A percentile compares a stretch with the other conserved stretches of the same genome.
Evolutionary conservation across 345 rosid species (phyloP).

Genomic region (Firmiana major): DNA sequence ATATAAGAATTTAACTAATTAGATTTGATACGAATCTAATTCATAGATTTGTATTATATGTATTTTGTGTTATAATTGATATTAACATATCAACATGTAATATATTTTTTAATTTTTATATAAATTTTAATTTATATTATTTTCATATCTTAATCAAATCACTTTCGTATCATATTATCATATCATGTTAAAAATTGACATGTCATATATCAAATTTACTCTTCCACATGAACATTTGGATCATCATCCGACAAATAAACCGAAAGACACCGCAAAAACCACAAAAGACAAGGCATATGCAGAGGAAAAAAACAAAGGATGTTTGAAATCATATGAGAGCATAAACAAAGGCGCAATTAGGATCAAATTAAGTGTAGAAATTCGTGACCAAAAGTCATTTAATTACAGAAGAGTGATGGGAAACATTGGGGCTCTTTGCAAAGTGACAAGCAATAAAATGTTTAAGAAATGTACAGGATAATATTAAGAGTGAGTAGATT

Average conservation of each 20-base stretch:
- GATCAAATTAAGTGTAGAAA: neutral
- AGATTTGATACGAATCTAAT: no score
- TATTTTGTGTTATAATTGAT: no score
- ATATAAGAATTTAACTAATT: no score
- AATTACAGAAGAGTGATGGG: neutral
- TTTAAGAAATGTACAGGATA: neutral
- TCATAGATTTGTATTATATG: no score
- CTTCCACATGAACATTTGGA: neutral
- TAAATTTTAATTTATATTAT: no score
- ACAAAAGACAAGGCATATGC: neutral
- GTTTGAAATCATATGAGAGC: neutral
- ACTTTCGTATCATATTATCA: no score
- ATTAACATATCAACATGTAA: no score
- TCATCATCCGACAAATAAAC: neutral
- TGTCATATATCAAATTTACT: no score
- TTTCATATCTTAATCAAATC: no score
- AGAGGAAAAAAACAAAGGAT: neutral
- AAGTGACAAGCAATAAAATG: neutral
- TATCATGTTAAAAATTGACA: no score
- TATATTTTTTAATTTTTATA: no score
- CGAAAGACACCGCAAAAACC: no score
- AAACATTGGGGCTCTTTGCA: neutral
- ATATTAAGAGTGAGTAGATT: neutral
- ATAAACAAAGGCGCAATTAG: slow-evolving; percentile 3
- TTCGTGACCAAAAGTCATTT: neutral